Evolutionary conservation across 192 early-diverging fungal genomes (phyloP).

Genomic region (Chytriomyces sp.): DNA sequence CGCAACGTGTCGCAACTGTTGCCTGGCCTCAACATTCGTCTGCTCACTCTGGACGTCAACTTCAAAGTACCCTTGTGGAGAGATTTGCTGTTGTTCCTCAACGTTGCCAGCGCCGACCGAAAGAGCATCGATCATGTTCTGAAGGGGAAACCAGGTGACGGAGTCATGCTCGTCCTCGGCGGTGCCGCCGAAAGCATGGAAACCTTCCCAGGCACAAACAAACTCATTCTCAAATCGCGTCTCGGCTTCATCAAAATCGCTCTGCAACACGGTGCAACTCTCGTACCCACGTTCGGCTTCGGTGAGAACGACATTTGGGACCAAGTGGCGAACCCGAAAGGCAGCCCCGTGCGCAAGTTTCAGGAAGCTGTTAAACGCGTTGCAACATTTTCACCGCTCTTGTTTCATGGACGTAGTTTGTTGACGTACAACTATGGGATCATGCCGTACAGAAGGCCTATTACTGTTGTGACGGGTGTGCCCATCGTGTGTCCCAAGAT

Average conservation of each 20-base stretch:
- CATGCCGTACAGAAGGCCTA: constrained; percentile 50
- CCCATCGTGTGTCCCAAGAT: constrained; percentile 62
- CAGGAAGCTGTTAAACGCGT: constrained; percentile 73
- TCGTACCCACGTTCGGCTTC: constrained; percentile 85
- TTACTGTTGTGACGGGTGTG: constrained; percentile 44
- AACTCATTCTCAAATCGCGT: constrained; percentile 44
- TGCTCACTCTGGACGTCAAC: constrained; percentile 36
- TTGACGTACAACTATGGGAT: constrained; percentile 52
- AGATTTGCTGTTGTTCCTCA: constrained; percentile 42
- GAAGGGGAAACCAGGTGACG: constrained; percentile 25
- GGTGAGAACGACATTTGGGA: constrained; percentile 74
- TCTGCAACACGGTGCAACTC: constrained; percentile 71
- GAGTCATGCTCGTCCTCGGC: constrained; percentile 41
- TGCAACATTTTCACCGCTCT: constrained; percentile 46
- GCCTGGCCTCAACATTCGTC: constrained; percentile 34
- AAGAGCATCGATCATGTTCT: constrained; percentile 70
- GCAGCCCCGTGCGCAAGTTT: constrained; percentile 66
- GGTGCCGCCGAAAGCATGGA: constrained; percentile 43
- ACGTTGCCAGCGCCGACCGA: constrained; percentile 78
- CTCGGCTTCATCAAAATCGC: constrained; percentile 83
- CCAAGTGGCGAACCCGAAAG: constrained; percentile 71
- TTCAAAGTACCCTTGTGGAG: constrained; percentile 55
- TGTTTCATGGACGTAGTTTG: constrained; percentile 75
- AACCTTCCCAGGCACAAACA: constrained; percentile 44
- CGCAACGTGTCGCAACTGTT: constrained; percentile 21